Evolutionary conservation across 768 basidiomycete genomes (phyloP), one percentile per base, ranked within the genome.

Genomic region (Boletellus sp.): DNA sequence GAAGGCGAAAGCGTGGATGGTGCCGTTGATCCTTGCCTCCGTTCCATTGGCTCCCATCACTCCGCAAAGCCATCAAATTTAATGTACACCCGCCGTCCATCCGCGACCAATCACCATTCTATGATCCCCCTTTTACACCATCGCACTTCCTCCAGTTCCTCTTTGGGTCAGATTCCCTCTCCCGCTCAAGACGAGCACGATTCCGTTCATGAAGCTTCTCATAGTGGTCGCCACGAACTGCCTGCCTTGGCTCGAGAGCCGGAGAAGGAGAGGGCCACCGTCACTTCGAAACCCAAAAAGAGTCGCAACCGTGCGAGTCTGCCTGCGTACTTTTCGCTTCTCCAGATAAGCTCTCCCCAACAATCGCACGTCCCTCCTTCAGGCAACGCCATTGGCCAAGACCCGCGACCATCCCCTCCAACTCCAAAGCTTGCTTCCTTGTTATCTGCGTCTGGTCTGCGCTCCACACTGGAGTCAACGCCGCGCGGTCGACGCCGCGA

Each of bases 321-420:
- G 24, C 87, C 87, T 19, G 79, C 84, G 17, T 87, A 81, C 67
- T 90, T 90, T 65, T 87, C 85, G 41, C 74, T 87, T 50, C 75
- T 90, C 34, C 79, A 82, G 62, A 71, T 81, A 56, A 70, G 68
- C 55, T 74, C 74, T 42, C 67, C 58, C 50, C 71, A 39, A 73
- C 79, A 45, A 70, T 60, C 56, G 48, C 76, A 47, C 17, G 57
- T 45, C 37, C 52, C 78, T 42, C 76, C 78, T 39, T 78, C 80
- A 41, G 73, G 67, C 33, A 68, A 73, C 53, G 76, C 76, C 23
- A 67, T 73, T 53, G 51, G 52, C 43, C 57, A 53, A 53, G 36
- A 54, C 34, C 65, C 73, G 33, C 79, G 76, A 23, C 70, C 72
- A 15, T 83, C 83, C 31, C 83, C 83, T 43, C 80, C 83, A 4